These are phyloP conservation scores for Francoa sonchifolia DNA, from an alignment of 441 rosid genomes.

Conservation along the genomic window DNA sequence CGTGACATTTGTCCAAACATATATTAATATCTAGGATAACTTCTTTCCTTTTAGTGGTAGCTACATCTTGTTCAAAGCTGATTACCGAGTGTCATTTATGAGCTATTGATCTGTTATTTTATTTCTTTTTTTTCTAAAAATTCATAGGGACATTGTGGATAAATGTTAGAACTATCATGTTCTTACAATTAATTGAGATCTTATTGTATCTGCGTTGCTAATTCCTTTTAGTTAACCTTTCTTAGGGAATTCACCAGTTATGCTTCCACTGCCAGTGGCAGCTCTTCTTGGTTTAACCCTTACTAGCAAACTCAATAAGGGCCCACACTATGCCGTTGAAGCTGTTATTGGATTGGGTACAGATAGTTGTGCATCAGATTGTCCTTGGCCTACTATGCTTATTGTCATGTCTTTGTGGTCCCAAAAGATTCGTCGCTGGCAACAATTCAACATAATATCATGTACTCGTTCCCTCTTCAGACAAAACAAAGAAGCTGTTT, in stretches of 20 bases:
- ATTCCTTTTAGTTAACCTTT: not conserved
- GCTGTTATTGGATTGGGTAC: slow-evolving; percentile 53
- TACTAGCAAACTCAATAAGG: slow-evolving; percentile 42
- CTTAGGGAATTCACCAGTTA: slow-evolving; percentile 22
- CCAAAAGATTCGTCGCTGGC: slow-evolving; percentile 58
- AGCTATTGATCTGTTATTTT: too few species aligned
- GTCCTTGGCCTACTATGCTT: slow-evolving; percentile 38
- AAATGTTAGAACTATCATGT: too few species aligned
- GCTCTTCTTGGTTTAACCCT: slow-evolving; percentile 63
- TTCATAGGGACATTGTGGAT: too few species aligned
- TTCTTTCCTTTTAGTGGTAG: too few species aligned
- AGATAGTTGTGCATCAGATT: slow-evolving; percentile 43
- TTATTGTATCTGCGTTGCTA: too few species aligned
- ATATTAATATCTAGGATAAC: too few species aligned
- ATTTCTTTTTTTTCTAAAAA: too few species aligned
- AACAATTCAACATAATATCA: slow-evolving; percentile 37
- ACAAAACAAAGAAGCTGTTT: slow-evolving; percentile 34
- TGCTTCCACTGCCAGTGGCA: slow-evolving; percentile 60
- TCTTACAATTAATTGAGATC: too few species aligned
- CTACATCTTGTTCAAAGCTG: too few species aligned
- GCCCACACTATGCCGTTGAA: slow-evolving; percentile 32
- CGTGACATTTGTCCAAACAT: too few species aligned
- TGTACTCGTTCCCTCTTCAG: slow-evolving; percentile 42
- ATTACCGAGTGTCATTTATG: too few species aligned
- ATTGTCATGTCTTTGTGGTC: slow-evolving; percentile 53